Evolutionary conservation across 352 stramenopile genomes (phyloP).

Genomic region (Phytophthora fragariaefolia): DNA sequence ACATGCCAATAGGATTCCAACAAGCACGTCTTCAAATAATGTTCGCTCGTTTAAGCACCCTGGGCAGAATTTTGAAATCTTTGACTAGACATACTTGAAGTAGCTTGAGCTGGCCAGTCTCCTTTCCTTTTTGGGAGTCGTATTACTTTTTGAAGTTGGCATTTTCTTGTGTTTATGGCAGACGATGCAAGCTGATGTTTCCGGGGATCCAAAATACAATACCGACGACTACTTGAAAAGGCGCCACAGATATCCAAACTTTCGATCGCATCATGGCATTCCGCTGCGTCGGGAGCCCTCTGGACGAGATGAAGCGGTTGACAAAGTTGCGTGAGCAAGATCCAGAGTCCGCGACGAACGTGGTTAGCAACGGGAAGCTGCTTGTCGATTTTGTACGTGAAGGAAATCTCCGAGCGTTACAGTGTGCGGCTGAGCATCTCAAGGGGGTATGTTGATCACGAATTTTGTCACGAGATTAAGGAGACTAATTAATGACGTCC

Average conservation of each 20-base stretch:
- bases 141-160: no score
- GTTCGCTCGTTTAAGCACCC: no score
- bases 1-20: no score
- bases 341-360: constrained; percentile 57
- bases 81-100: no score
- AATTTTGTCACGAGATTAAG: background rate
- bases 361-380: constrained; percentile 72
- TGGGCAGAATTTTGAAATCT: no score
- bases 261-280: constrained; percentile 48
- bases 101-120: no score
- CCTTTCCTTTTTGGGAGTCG: no score
- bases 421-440: constrained; percentile 56
- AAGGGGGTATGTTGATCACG: constrained; percentile 37
- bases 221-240: constrained; percentile 14
- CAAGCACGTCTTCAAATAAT: no score
- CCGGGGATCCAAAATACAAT: no score
- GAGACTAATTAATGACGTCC: background rate
- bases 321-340: constrained; percentile 50
- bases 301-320: constrained; percentile 69
- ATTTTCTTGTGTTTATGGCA: no score
- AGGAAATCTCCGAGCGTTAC: constrained; percentile 59
- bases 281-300: constrained; percentile 40
- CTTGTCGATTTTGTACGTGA: constrained; percentile 54
- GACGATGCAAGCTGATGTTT: no score
- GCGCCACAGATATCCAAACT: constrained; percentile 16